Evolutionary conservation across 345 rosid genomes (phyloP), one percentile per base, ranked within the genome.

Genomic region (Eucalyptus camaldulensis): DNA sequence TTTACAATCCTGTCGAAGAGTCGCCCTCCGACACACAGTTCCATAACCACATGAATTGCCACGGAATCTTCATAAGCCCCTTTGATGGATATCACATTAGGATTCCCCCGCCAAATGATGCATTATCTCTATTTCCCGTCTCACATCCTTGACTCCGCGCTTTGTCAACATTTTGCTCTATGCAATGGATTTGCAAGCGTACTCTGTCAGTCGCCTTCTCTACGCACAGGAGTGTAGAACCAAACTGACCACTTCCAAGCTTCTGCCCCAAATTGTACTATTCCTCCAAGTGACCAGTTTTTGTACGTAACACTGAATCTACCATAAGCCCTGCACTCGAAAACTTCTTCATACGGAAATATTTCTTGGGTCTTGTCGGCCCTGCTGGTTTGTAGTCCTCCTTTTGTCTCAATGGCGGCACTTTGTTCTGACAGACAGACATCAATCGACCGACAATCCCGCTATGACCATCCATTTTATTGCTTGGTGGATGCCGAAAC

Each of bases 1-100:
- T 92, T 91, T 31, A 95, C 90, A 69, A 97, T 97, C 90, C 99
- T 90, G 89, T 96, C 95, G 27, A 97, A 97, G 3, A 96, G 95
- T 94, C 93, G 97, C 47, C 99, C 99, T 31, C 99, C 99, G 50
- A 91, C 90, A 83, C 99, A 96, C 87, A 96, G 90, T 91, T 97
- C 99, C 99, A 96, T 97, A 88, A 96, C 97, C 90, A 96, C 96
- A 86, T 97, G 97, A 90, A 96, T 96, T 2, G 98, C 99, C 88
- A 93, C 95, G 2, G 95, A 87, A 89, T 97, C 99, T 91, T 97
- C 99, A 88, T 95, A 96, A 80, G 98, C 98, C 86, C 95, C 97
- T 91, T 95, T 95, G 86, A 97, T n/a, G n/a, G n/a, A n/a, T n/a
- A n/a, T n/a, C n/a, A n/a, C n/a, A n/a, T n/a, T n/a, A n/a, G n/a